Evolutionary conservation across 768 basidiomycete genomes (phyloP).

Genomic region (Lactifluus rugatus): DNA sequence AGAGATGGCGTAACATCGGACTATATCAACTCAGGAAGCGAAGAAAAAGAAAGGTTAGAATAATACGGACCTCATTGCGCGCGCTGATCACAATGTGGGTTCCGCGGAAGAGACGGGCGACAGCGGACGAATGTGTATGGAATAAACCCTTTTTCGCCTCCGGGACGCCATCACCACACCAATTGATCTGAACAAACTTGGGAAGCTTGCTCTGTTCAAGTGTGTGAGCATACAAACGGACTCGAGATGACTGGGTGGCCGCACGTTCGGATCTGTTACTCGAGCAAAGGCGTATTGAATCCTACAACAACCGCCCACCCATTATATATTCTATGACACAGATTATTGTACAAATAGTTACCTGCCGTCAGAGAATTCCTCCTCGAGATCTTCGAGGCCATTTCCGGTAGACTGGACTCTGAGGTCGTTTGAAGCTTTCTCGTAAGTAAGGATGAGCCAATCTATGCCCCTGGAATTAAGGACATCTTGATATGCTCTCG

Average conservation of each 20-base stretch:
- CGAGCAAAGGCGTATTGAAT: constrained; percentile 90
- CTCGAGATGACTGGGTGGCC: constrained; percentile 20
- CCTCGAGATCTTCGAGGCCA: constrained; percentile 81
- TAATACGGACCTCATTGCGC: constrained; percentile 66
- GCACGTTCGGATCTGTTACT: constrained; percentile 77
- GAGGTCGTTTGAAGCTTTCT: constrained; percentile 73
- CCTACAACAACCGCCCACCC: constrained; percentile 35
- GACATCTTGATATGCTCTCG: constrained; percentile 66
- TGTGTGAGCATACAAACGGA: background rate
- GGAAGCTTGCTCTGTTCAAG: constrained; percentile 57
- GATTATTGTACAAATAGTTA: constrained; percentile 28
- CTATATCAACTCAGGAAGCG: constrained; percentile 28
- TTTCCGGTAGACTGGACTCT: constrained; percentile 80
- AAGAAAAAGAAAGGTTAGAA: background rate
- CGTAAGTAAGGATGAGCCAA: constrained; percentile 75
- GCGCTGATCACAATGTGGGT: constrained; percentile 82
- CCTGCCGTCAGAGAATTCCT: constrained; percentile 94
- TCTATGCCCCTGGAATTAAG: constrained; percentile 57
- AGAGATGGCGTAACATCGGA: constrained; percentile 68
- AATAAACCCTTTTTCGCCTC: constrained; percentile 88
- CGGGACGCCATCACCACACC: constrained; percentile 97
- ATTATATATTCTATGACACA: constrained; percentile 1
- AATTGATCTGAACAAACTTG: constrained; percentile 93
- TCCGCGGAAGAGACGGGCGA: constrained; percentile 71
- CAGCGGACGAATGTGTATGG: constrained; percentile 74